Base-by-base conservation (phyloP, 306 rosid species). In the Purshia tridentata region DNA sequence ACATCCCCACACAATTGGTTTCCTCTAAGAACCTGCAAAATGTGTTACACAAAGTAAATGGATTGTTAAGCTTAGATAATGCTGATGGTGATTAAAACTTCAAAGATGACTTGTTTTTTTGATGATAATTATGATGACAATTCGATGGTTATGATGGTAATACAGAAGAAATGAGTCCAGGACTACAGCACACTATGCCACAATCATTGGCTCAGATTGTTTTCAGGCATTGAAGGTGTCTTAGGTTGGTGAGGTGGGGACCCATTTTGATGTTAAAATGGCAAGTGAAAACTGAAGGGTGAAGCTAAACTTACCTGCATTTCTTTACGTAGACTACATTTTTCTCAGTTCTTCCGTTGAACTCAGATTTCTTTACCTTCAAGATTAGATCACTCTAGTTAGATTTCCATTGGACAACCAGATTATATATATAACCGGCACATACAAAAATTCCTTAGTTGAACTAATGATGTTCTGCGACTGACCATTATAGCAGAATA, bases 1-100 rank as follows among this genome's bases (percentile, higher is more conserved):
- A 95, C 96, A 95, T 87, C 49, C 98, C 99, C 40, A 80, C 92
- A 80, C 97, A 95, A 62, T 87, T 91, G 47, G 86, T 72, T 79
- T 88, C 88, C 81, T 91, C 98, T 54, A 95, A 83, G 74, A 95
- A 87, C 86, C 99, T 95, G 92, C 70, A 78, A 68, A 62, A 3
- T 75, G 19, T 70, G 18, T 65, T 13, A 20, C 40, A 8, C 45
- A 76, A 53, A 15, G 12, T 3, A 29, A 11, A 14, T 6, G 4
- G 51, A 29, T 29, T 29, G 35, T 3, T 29, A 29, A 29, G 2
- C 55, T 63, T 72, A 69, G 42, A 37, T 62, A 3, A 29, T 8
- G 70, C 60, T 67, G 56, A 75, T 44, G 68, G 20, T 18, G 8
- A 45, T 12, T 4, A 5, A 41, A 46, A 22, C 6, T 54, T 42